Percentiles rank a stretch among this genome's conserved stretches.
These are phyloP conservation scores for Aspergillus carlsbadensis DNA, from an alignment of 495 filamentous ascomycete genomes.

Conservation along the genomic window DNA sequence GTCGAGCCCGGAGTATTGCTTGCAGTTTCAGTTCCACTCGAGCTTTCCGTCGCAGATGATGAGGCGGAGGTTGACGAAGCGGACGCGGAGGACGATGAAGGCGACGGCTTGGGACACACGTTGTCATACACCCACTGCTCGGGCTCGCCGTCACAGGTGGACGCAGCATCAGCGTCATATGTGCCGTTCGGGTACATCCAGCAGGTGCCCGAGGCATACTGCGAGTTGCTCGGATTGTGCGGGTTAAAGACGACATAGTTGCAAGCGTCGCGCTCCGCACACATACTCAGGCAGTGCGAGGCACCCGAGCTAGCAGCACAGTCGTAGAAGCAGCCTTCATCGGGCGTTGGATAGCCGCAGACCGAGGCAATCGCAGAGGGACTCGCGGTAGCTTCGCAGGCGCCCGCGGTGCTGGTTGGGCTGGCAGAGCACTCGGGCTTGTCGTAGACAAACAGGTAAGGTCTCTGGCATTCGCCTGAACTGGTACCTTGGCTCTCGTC, in stretches of 20 bases:
- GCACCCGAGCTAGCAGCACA: slow-evolving; percentile 25
- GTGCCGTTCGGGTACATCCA: slow-evolving; percentile 29
- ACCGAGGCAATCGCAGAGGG: slow-evolving; percentile 30
- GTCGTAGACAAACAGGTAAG: no score
- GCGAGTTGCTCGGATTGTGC: slow-evolving; percentile 17
- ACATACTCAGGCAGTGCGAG: slow-evolving; percentile 24
- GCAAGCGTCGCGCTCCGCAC: slow-evolving; percentile 26
- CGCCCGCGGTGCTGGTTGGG: no score
- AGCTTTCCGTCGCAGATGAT: no score
- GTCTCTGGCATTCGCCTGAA: slow-evolving; percentile 10
- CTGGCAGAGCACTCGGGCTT: no score
- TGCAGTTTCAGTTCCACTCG: no score
- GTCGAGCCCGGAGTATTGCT: no score
- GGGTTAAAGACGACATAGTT: slow-evolving; percentile 28
- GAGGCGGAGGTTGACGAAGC: no score
- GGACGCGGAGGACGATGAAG: no score
- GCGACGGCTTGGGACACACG: no score
- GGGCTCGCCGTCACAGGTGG: slow-evolving; percentile 19
- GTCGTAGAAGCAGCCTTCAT: slow-evolving; percentile 14
- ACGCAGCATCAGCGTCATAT: slow-evolving; percentile 18
- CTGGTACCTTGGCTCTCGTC: slow-evolving; percentile 23
- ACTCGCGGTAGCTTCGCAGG: slow-evolving; percentile 27
- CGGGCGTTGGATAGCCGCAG: slow-evolving; percentile 27
- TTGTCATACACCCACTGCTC: background rate
- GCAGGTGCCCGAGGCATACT: slow-evolving; percentile 22